phyloP scores from a whole-genome alignment of 306 rosid genomes.

The Vigna mungo region DNA sequence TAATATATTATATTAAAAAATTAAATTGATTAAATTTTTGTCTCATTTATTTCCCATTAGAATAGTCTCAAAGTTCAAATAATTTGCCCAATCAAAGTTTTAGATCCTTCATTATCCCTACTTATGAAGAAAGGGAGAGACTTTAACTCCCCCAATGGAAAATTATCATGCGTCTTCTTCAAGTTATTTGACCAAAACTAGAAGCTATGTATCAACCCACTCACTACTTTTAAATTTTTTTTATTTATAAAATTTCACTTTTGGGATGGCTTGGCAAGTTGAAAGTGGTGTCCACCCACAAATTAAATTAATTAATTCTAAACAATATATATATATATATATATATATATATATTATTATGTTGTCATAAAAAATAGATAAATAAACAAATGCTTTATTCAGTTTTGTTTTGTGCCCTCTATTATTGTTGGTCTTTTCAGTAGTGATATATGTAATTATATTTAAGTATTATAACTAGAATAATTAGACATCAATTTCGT shows the following conservation, averaged over 20 bases:
- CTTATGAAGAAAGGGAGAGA: too few species aligned
- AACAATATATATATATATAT: too few species aligned
- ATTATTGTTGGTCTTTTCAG: conserved; percentile 31
- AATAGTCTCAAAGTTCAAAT: too few species aligned
- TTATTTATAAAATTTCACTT: conserved; percentile 37
- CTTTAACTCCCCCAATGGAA: not conserved
- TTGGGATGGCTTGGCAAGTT: conserved; percentile 42
- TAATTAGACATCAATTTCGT: too few species aligned
- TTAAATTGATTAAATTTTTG: too few species aligned
- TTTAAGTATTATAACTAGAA: too few species aligned
- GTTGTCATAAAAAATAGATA: not conserved
- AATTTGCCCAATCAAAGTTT: too few species aligned
- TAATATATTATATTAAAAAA: too few species aligned
- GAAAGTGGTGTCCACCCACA: conserved; percentile 38
- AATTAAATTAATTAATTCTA: not conserved
- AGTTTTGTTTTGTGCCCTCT: conserved; percentile 11
- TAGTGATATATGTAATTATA: not conserved
- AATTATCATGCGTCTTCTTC: not conserved
- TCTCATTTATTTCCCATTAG: too few species aligned
- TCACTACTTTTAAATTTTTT: not conserved
- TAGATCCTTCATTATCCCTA: too few species aligned
- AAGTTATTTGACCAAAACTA: conserved; percentile 4
- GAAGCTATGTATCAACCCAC: conserved; percentile 23
- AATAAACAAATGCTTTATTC: not conserved
- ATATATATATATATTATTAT: not conserved